Evolutionary conservation across 2,329 filamentous ascomycete species (phyloP).

Genomic region (Dothiorella sarmentorum): DNA sequence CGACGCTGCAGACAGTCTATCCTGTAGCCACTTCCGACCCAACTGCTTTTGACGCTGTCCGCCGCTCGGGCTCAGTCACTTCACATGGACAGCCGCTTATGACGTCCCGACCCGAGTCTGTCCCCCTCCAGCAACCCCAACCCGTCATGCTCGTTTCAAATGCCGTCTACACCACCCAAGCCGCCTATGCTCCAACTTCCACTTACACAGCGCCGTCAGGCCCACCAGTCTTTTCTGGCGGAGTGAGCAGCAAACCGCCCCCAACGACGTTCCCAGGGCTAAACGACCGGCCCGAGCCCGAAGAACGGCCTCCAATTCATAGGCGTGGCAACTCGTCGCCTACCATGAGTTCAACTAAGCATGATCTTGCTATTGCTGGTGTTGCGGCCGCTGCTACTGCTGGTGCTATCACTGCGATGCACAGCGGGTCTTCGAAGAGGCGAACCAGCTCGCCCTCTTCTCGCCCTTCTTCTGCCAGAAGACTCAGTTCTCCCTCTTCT

Average conservation of each 20-base stretch:
- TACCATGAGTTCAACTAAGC: conserved; percentile 37
- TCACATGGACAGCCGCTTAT: conserved; percentile 35
- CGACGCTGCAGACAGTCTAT: conserved; percentile 61
- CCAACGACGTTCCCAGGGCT: conserved; percentile 9
- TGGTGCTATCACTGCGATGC: conserved; percentile 27
- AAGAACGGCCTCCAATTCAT: conserved; percentile 25
- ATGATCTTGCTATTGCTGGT: conserved; percentile 45
- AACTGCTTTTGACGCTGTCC: conserved; percentile 55
- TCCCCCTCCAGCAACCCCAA: conserved; percentile 80
- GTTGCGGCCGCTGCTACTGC: conserved; percentile 43
- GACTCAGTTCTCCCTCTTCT: conserved; percentile 36
- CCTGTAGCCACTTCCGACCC: conserved; percentile 66
- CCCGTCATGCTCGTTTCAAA: conserved; percentile 71
- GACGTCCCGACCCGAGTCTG: conserved; percentile 42
- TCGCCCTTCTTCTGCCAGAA: conserved; percentile 18
- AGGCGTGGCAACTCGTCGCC: conserved; percentile 49
- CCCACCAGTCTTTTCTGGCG: conserved; percentile 39
- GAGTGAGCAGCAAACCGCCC: conserved; percentile 19
- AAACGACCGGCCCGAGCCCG: not conserved
- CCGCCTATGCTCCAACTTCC: conserved; percentile 30
- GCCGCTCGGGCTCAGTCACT: conserved; percentile 49
- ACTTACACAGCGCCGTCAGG: conserved; percentile 41
- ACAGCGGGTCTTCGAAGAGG: conserved; percentile 1
- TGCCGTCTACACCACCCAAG: conserved; percentile 58
- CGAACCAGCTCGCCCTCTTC: not conserved